Percentiles rank a stretch among this genome's conserved stretches.
phyloP scores from a whole-genome alignment of 2,329 filamentous ascomycete species.

The Ascocoryne sarcoides region DNA sequence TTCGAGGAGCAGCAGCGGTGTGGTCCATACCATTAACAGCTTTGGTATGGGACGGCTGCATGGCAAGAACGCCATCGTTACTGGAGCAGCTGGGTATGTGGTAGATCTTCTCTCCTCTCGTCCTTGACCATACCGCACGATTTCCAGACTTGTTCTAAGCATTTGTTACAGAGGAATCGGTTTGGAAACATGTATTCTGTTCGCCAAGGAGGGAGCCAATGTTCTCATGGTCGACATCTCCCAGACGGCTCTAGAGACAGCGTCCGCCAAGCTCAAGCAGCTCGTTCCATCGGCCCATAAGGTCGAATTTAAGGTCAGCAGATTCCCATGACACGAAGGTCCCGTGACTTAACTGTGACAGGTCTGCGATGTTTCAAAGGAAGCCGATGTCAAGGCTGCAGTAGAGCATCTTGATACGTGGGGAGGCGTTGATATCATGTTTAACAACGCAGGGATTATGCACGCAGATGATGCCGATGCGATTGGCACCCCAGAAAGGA shows the following conservation, averaged over 20 bases:
- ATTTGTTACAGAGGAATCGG: constrained; percentile 52
- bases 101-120: constrained; percentile 4
- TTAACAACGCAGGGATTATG: constrained; percentile 79
- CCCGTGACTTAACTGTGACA: constrained; percentile 9
- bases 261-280: constrained; percentile 49
- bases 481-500: constrained; percentile 60
- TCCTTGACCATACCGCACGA: too few species aligned
- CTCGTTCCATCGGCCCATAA: constrained; percentile 43
- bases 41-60: constrained; percentile 28
- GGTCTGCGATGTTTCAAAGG: constrained; percentile 60
- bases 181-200: constrained; percentile 65
- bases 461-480: constrained; percentile 57
- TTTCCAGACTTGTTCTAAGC: neutral
- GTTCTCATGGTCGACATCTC: constrained; percentile 66
- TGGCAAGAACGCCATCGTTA: constrained; percentile 44
- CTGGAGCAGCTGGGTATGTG: constrained; percentile 59
- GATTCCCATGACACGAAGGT: neutral
- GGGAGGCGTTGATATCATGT: constrained; percentile 66
- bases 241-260: constrained; percentile 52
- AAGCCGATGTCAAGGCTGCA: constrained; percentile 52
- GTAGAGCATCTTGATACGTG: constrained; percentile 55
- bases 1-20: constrained; percentile 10
- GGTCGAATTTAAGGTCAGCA: constrained; percentile 36
- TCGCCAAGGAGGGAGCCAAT: constrained; percentile 61
- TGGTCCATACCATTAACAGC: constrained; percentile 28